Evolutionary conservation across 2,329 filamentous ascomycete species (phyloP).

Genomic region (Fusarium austroafricanum): DNA sequence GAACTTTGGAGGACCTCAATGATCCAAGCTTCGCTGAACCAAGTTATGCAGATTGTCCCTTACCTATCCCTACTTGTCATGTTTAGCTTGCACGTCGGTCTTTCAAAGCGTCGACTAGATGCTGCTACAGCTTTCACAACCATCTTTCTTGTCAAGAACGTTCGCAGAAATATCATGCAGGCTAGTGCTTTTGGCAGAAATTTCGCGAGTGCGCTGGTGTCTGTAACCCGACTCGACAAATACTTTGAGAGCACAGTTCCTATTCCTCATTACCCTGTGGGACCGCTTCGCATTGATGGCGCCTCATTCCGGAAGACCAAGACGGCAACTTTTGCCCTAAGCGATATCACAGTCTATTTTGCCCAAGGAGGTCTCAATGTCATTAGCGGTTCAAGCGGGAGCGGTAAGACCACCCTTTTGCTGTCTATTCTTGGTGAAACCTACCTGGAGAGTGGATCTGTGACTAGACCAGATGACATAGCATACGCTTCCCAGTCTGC

Average conservation of each 20-base stretch:
- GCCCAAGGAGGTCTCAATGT: slow-evolving; percentile 66
- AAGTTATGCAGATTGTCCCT: slow-evolving; percentile 64
- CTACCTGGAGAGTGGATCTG: slow-evolving; percentile 59
- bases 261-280: slow-evolving; percentile 60
- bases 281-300: slow-evolving; percentile 59
- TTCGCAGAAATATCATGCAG: slow-evolving; percentile 65
- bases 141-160: slow-evolving; percentile 63
- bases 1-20: slow-evolving; percentile 66
- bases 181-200: slow-evolving; percentile 56
- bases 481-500: slow-evolving; percentile 68
- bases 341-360: slow-evolving; percentile 63
- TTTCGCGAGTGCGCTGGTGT: slow-evolving; percentile 54
- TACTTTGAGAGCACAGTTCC: slow-evolving; percentile 65
- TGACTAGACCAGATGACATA: slow-evolving; percentile 63
- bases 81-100: slow-evolving; percentile 63
- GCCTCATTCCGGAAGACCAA: slow-evolving; percentile 63
- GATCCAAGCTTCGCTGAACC: slow-evolving; percentile 58
- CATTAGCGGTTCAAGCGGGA: slow-evolving; percentile 65
- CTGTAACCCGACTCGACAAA: slow-evolving; percentile 64
- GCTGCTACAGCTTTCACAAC: slow-evolving; percentile 70
- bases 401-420: slow-evolving; percentile 68
- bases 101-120: slow-evolving; percentile 60
- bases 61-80: slow-evolving; percentile 64
- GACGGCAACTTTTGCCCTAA: slow-evolving; percentile 62
- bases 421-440: slow-evolving; percentile 67